Base-by-base conservation (phyloP, 129 eudicot genomes). In the Glebionis coronaria region DNA sequence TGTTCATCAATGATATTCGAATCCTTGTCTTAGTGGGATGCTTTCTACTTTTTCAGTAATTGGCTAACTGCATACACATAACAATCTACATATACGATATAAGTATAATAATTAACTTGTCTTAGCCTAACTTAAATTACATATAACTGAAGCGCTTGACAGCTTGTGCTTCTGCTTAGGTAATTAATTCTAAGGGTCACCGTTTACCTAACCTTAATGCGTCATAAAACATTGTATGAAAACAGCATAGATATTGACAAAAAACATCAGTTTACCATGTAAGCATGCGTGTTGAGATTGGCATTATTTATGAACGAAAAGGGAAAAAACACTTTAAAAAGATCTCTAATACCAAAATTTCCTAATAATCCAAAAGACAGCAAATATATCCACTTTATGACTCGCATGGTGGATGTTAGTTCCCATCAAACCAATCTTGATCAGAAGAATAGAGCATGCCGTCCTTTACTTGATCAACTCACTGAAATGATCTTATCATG, bases 301-400 rank as follows among this genome's bases (percentile, higher is more conserved):
- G 42, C 10, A 35, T 35, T 35, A 35, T 35, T n/a, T 35, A 35
- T 35, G 40, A 35, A 35, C 40, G 9, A 35, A 35, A 35, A 35
- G 40, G 40, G 42, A 35, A 35, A 35, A 35, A 6, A 35, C 42
- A 20, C 60, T 55, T 55, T 55, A 55, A 31, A 55, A 25, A 55
- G 60, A 55, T 55, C 60, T 55, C 60, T n/a, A 10, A 20, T 11
- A 20, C 60, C 60, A 9, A 55, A 55, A 35, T 35, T 55, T 55
- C 28, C 9, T 14, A 55, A 55, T 55, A 20, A 55, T 10, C 5
- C 12, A 10, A 55, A 55, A 55, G 13, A 55, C 31, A 55, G 31
- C 60, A 19, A 55, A 55, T 10, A 53, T 23, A 55, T 11, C 12
- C 8, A 55, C 31, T 28, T 55, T n/a, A 55, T 7, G 10, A 35